These are phyloP conservation scores for Russula sp. DNA, from an alignment of 768 basidiomycete species.

Conservation along the genomic window DNA sequence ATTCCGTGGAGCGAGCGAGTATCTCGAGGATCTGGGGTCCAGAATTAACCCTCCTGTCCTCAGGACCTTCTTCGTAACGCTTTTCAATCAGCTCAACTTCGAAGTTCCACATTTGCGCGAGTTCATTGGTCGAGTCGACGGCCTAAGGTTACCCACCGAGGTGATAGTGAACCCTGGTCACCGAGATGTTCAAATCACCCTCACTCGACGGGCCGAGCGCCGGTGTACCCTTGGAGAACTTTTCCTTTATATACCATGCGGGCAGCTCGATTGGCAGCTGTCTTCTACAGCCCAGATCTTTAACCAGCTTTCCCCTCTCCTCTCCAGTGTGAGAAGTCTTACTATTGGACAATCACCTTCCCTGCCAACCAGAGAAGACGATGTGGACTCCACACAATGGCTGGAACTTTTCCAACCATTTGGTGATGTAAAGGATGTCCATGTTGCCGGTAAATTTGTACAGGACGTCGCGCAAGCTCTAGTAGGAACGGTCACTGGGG, in stretches of 20 bases:
- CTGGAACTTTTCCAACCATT: background rate
- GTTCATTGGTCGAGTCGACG: background rate
- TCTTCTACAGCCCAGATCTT: background rate
- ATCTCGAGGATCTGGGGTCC: constrained; percentile 1
- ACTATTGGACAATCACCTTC: background rate
- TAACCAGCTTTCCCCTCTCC: constrained; percentile 1
- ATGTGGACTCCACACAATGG: background rate
- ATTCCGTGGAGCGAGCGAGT: constrained; percentile 4
- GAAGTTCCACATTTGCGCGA: background rate
- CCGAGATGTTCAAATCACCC: background rate
- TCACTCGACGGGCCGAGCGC: background rate
- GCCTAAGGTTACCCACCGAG: background rate
- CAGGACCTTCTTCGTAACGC: background rate
- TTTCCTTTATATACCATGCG: background rate
- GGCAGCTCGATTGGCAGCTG: constrained; percentile 4
- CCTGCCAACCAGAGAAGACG: background rate
- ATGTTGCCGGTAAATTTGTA: background rate
- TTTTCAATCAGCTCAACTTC: background rate
- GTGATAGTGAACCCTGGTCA: background rate
- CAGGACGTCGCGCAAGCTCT: background rate
- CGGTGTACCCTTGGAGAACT: background rate
- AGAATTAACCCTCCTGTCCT: constrained; percentile 1
- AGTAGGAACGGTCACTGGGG: no score
- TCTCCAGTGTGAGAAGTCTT: background rate
- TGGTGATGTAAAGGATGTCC: background rate